Percentiles rank a stretch among this genome's conserved stretches.
phyloP scores from a whole-genome alignment of 176 grass and related monocot genomes.

The Oryza longistaminata region DNA sequence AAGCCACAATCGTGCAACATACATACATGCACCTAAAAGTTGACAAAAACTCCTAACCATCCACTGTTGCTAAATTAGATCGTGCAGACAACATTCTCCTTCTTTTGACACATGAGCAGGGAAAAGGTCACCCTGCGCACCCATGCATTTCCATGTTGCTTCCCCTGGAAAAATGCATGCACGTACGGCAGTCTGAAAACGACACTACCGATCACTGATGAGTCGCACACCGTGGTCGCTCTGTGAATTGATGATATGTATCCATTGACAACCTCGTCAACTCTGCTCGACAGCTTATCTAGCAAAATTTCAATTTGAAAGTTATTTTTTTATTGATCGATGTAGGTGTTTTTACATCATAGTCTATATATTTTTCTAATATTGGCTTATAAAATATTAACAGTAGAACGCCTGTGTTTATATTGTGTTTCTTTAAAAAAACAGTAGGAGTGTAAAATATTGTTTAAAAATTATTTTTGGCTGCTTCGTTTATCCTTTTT shows the following conservation, averaged over 20 bases:
- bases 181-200: neutral
- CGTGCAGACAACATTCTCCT: neutral
- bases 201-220: neutral
- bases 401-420: no score
- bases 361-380: no score
- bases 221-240: neutral
- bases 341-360: no score
- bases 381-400: no score
- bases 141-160: slow-evolving; percentile 35
- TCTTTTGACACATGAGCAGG: slow-evolving; percentile 15
- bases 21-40: neutral
- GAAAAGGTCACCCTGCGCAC: neutral
- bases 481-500: no score
- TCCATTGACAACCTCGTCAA: neutral
- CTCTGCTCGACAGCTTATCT: no score
- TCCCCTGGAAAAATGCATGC: slow-evolving; percentile 2
- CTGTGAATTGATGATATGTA: neutral
- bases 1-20: neutral
- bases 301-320: no score
- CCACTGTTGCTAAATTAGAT: neutral
- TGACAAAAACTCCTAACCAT: neutral
- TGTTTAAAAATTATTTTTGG: no score
- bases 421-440: no score
- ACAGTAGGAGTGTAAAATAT: no score
- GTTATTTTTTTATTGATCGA: no score